Conservation (phyloP, 1,139 yeast species). For the Kodamaea sp. region DNA sequence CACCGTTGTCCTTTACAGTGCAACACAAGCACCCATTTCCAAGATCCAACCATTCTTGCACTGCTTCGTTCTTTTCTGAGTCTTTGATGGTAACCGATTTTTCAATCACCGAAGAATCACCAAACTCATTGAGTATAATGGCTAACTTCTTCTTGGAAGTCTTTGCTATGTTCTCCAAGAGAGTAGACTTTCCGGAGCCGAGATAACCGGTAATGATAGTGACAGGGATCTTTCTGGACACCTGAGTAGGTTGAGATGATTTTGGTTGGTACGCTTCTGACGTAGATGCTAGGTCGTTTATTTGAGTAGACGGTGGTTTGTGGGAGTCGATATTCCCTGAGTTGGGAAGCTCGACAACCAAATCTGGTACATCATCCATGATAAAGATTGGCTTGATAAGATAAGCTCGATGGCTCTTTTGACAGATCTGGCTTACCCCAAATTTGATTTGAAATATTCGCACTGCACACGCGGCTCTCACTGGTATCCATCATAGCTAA, state of each 20-base stretch:
- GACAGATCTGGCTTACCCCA: too few species aligned
- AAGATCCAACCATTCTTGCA: constrained; percentile 93
- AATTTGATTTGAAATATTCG: too few species aligned
- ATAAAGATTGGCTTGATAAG: constrained; percentile 1
- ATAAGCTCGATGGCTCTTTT: too few species aligned
- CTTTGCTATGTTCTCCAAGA: constrained; percentile 71
- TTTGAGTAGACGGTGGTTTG: too few species aligned
- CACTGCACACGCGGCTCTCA: too few species aligned
- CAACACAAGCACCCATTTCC: constrained; percentile 98
- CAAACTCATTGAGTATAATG: constrained; percentile 87
- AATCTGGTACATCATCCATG: constrained; percentile 25
- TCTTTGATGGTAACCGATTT: constrained; percentile 79
- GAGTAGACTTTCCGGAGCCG: constrained; percentile 93
- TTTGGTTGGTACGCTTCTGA: too few species aligned
- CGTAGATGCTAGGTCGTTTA: too few species aligned
- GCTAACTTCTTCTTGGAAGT: constrained; percentile 76
- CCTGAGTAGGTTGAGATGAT: too few species aligned
- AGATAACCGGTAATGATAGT: constrained; percentile 92
- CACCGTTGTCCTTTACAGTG: constrained; percentile 93
- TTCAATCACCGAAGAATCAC: constrained; percentile 87
- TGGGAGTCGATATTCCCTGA: too few species aligned
- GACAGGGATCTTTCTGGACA: constrained; percentile 65
- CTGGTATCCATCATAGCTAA: too few species aligned
- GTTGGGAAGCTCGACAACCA: constrained; percentile 18
- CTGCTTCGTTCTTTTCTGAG: constrained; percentile 48